Evolutionary conservation across 805 yeast genomes (phyloP).

Genomic region (Lipomyces yamanashiensis): DNA sequence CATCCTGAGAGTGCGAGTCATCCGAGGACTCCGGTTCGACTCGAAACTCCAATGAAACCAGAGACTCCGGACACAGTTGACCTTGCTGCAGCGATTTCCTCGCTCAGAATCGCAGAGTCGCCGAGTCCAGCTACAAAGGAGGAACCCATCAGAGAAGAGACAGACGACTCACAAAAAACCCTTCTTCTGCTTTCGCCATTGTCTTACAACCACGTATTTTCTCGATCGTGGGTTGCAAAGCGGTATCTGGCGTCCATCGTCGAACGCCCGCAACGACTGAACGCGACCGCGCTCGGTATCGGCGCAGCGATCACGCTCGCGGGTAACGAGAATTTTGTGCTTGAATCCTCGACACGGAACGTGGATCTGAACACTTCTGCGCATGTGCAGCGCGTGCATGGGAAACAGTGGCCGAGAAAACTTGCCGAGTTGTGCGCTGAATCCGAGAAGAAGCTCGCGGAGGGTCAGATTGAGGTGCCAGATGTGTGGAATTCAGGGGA

Average conservation of each 20-base stretch:
- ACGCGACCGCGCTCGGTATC: slow-evolving; percentile 78
- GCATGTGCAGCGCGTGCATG: slow-evolving; percentile 75
- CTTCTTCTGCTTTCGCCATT: slow-evolving; percentile 70
- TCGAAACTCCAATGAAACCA: neutral
- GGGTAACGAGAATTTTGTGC: slow-evolving; percentile 53
- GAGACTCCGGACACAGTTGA: neutral
- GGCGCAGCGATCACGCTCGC: slow-evolving; percentile 73
- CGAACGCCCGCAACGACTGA: slow-evolving; percentile 78
- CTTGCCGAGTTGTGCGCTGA: slow-evolving; percentile 62
- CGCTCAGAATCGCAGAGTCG: neutral
- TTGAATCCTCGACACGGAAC: slow-evolving; percentile 13
- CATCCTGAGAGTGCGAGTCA: slow-evolving; percentile 7
- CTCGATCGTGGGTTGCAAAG: slow-evolving; percentile 77
- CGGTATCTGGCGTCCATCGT: slow-evolving; percentile 69
- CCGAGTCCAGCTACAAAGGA: neutral
- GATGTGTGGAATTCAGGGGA: slow-evolving; percentile 84
- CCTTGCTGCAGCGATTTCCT: slow-evolving; percentile 5
- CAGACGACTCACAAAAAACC: neutral
- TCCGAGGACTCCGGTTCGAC: slow-evolving; percentile 4
- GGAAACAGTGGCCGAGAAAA: slow-evolving; percentile 69
- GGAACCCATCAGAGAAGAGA: neutral
- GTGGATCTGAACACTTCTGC: slow-evolving; percentile 41
- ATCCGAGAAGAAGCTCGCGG: slow-evolving; percentile 58
- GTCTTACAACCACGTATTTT: slow-evolving; percentile 72
- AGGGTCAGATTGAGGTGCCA: slow-evolving; percentile 72